Evolutionary conservation across 1,284 basidiomycete species (phyloP).

Genomic region (Cystobasidium sp.): DNA sequence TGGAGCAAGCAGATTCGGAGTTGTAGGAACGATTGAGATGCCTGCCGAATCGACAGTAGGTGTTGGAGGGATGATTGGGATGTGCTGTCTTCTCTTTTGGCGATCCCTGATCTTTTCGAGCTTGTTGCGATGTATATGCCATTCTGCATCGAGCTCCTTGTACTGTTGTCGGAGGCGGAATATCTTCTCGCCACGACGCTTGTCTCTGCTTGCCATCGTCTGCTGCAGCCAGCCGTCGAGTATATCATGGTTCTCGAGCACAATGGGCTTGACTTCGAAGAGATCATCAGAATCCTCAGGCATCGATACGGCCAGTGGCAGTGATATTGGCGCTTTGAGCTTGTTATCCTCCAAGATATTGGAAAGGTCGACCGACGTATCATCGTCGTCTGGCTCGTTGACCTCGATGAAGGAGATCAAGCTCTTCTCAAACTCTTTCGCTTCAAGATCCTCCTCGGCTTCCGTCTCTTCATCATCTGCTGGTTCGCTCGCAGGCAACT

Average conservation of each 20-base stretch:
- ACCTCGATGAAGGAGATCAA: slow-evolving; percentile 16
- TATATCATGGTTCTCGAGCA: slow-evolving; percentile 35
- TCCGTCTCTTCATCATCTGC: background rate
- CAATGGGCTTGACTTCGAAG: slow-evolving; percentile 7
- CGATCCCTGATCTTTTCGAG: slow-evolving; percentile 49
- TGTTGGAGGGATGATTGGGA: slow-evolving; percentile 41
- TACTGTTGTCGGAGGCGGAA: slow-evolving; percentile 47
- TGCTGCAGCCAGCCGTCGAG: slow-evolving; percentile 46
- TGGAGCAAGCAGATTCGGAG: slow-evolving; percentile 47
- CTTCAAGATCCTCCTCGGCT: slow-evolving; percentile 18
- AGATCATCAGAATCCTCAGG: slow-evolving; percentile 6
- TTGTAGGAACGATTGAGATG: slow-evolving; percentile 49
- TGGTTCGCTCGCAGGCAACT: background rate
- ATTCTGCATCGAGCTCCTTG: slow-evolving; percentile 48
- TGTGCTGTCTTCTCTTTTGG: slow-evolving; percentile 39
- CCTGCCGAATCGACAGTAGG: slow-evolving; percentile 49
- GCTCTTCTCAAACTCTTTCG: slow-evolving; percentile 29
- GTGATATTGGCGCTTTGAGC: slow-evolving; percentile 11
- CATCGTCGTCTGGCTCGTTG: slow-evolving; percentile 22
- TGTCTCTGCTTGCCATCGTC: slow-evolving; percentile 45
- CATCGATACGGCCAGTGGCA: slow-evolving; percentile 33
- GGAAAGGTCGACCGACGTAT: background rate
- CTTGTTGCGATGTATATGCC: slow-evolving; percentile 49
- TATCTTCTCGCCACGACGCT: slow-evolving; percentile 47
- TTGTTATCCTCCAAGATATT: slow-evolving; percentile 22